These are phyloP conservation scores for Aspergillus amoenus DNA, from an alignment of 2,329 filamentous ascomycete genomes.

Conservation along the genomic window DNA sequence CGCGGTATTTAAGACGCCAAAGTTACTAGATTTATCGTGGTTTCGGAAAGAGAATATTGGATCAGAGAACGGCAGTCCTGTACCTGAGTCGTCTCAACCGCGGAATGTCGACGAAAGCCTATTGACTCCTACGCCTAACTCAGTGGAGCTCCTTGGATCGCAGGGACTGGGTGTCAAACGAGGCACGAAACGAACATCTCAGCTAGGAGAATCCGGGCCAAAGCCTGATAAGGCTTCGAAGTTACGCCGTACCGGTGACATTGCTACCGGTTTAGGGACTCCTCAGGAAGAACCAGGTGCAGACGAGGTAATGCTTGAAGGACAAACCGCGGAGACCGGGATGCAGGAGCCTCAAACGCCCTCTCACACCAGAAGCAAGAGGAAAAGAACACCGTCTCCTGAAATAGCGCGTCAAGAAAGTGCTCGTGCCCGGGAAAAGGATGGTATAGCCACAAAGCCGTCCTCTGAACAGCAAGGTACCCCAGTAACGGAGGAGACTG, in stretches of 20 bases:
- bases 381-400: constrained; percentile 4
- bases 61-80: background rate
- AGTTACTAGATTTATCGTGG: constrained; percentile 36
- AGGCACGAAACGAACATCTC: constrained; percentile 14
- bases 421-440: background rate
- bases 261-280: background rate
- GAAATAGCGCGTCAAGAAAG: background rate
- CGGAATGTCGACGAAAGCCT: background rate
- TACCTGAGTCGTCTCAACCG: background rate
- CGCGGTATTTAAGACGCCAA: constrained; percentile 39
- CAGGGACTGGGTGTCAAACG: background rate
- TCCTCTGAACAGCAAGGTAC: background rate
- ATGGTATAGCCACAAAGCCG: background rate
- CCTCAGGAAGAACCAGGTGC: background rate
- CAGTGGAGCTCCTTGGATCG: background rate
- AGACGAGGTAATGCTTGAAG: background rate
- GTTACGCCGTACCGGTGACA: constrained; percentile 15
- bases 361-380: background rate
- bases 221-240: constrained; percentile 15
- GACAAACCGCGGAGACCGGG: background rate
- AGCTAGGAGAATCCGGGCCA: constrained; percentile 1
- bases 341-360: background rate
- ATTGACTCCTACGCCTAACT: background rate
- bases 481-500: background rate
- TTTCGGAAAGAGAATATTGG: constrained; percentile 24